phyloP scores from a whole-genome alignment of 768 basidiomycete genomes.

The Auricularia heimuer region DNA sequence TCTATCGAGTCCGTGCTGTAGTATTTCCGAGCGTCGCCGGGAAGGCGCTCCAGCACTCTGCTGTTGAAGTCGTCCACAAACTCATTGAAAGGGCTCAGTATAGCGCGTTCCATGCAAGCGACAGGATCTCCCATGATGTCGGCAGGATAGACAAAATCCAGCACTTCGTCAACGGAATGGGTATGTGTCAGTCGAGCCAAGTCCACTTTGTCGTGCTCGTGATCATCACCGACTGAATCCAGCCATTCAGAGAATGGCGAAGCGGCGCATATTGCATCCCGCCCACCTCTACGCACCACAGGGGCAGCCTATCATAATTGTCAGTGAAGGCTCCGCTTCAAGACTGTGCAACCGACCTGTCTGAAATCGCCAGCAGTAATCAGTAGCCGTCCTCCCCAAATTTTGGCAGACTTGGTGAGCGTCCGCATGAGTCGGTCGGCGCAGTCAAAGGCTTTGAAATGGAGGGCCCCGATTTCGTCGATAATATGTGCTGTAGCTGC shows the following conservation, averaged over 20 bases:
- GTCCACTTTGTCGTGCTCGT: background rate
- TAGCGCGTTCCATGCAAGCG: constrained; percentile 20
- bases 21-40: constrained; percentile 9
- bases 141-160: background rate
- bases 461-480: background rate
- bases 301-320: background rate
- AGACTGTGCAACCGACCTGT: background rate
- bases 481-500: background rate
- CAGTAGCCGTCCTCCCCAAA: background rate
- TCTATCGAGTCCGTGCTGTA: background rate
- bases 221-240: background rate
- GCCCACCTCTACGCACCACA: background rate
- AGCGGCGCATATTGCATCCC: background rate
- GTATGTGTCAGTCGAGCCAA: background rate
- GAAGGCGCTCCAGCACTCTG: constrained; percentile 18
- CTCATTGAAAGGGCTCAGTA: constrained; percentile 29
- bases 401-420: background rate
- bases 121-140: background rate
- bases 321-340: background rate
- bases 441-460: background rate
- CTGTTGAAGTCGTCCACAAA: constrained; percentile 29
- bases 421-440: background rate
- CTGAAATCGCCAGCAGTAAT: background rate
- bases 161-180: background rate
- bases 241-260: background rate